phyloP scores from a whole-genome alignment of 805 yeast species.

The Candida verbasci region DNA sequence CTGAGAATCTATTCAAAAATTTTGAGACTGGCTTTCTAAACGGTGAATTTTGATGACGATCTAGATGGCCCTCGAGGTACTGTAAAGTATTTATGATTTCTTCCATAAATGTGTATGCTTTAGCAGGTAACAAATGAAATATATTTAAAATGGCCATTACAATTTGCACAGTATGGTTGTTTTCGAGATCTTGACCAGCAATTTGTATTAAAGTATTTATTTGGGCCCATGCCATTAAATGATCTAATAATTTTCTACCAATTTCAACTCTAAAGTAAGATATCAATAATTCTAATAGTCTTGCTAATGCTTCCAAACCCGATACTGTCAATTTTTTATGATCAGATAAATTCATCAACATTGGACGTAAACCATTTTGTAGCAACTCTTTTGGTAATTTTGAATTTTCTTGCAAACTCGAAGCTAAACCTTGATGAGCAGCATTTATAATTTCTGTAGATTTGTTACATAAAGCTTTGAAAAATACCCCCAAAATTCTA shows the following conservation, averaged over 20 bases:
- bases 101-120: constrained; percentile 88
- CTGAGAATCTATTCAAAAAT: constrained; percentile 78
- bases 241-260: constrained; percentile 89
- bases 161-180: constrained; percentile 77
- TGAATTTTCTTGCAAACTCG: constrained; percentile 78
- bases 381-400: constrained; percentile 89
- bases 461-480: constrained; percentile 83
- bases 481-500: constrained; percentile 86
- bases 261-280: constrained; percentile 96
- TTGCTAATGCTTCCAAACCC: constrained; percentile 87
- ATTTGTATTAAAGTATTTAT: constrained; percentile 70
- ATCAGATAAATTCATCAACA: constrained; percentile 91
- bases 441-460: constrained; percentile 88
- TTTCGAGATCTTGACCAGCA: constrained; percentile 74
- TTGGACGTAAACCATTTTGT: constrained; percentile 94
- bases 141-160: constrained; percentile 87
- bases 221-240: constrained; percentile 93
- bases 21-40: constrained; percentile 88
- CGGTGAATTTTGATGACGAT: constrained; percentile 83
- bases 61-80: constrained; percentile 73
- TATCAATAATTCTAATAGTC: constrained; percentile 78
- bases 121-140: constrained; percentile 86
- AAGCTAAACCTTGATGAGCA: constrained; percentile 82
- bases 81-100: constrained; percentile 75
- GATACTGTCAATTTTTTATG: constrained; percentile 85